These are phyloP conservation scores for Cryptococcus sp. DNA, from an alignment of 1,284 basidiomycete species.

Conservation along the genomic window DNA sequence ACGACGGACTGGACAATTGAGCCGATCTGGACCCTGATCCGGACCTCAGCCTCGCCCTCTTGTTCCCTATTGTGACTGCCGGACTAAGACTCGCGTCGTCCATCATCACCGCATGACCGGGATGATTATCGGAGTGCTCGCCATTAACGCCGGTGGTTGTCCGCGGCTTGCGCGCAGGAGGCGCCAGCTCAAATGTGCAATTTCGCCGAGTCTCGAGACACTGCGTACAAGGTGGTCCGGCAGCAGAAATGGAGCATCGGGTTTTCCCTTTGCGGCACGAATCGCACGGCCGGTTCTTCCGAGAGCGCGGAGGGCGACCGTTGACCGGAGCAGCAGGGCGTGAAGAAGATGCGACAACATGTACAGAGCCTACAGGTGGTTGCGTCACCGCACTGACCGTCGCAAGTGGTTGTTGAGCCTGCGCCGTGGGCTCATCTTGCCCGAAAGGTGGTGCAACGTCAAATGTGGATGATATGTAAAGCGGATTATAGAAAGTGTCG, in stretches of 20 bases:
- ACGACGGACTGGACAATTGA: background rate
- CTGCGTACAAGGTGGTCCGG: constrained; percentile 26
- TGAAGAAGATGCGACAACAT: background rate
- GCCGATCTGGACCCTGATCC: too few species aligned
- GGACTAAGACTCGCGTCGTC: too few species aligned
- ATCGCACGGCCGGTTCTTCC: constrained; percentile 31
- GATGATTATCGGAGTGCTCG: background rate
- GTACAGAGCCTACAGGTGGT: background rate
- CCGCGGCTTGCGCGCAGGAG: constrained; percentile 16
- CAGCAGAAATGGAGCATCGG: constrained; percentile 20
- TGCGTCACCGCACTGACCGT: too few species aligned
- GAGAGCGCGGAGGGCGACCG: constrained; percentile 17
- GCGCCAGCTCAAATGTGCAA: constrained; percentile 25
- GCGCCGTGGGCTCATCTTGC: too few species aligned
- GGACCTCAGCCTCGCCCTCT: too few species aligned
- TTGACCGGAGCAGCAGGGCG: background rate
- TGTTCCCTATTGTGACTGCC: too few species aligned
- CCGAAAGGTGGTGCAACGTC: too few species aligned
- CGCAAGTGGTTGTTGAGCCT: too few species aligned
- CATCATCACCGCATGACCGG: too few species aligned
- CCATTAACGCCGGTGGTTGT: background rate
- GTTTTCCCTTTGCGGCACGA: constrained; percentile 23
- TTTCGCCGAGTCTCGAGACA: constrained; percentile 18
- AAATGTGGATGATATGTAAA: too few species aligned
- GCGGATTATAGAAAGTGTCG: too few species aligned